A percentile compares a stretch with the other conserved stretches of the same genome.
These are phyloP conservation scores for Solanum arcanum DNA, from an alignment of 257 asterid species.

Conservation along the genomic window DNA sequence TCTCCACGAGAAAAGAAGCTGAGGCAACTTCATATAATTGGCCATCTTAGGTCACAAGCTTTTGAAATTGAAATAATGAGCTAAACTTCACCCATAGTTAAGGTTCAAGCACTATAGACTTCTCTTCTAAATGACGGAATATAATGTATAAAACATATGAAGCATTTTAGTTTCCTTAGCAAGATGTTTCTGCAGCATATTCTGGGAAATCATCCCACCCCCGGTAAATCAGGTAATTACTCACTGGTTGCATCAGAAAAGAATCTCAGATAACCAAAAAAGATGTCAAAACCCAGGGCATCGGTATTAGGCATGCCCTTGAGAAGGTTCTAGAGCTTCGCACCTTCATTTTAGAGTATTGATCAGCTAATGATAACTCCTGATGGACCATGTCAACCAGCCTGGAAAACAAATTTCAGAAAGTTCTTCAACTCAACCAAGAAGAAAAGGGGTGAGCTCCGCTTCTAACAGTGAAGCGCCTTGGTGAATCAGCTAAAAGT, in stretches of 20 bases:
- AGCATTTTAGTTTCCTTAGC: neutral
- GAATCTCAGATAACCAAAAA: neutral
- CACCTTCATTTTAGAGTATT: slow-evolving; percentile 78
- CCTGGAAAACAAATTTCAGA: slow-evolving; percentile 32
- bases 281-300: neutral
- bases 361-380: slow-evolving; percentile 94
- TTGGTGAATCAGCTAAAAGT: neutral
- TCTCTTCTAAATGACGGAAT: neutral
- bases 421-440: slow-evolving; percentile 6
- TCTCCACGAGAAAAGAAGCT: neutral
- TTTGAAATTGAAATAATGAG: neutral
- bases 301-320: neutral
- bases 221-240: neutral
- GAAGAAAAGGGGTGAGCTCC: neutral
- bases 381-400: slow-evolving; percentile 80
- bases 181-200: neutral
- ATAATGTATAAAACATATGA: neutral
- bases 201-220: neutral
- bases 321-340: slow-evolving; percentile 9
- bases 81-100: neutral
- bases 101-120: neutral
- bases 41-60: neutral
- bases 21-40: neutral
- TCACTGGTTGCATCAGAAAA: neutral
- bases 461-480: neutral